Percentiles rank a stretch among this genome's conserved stretches.
Evolutionary conservation across 331 rosid species (phyloP).

Genomic region (Pyrus hybrid): DNA sequence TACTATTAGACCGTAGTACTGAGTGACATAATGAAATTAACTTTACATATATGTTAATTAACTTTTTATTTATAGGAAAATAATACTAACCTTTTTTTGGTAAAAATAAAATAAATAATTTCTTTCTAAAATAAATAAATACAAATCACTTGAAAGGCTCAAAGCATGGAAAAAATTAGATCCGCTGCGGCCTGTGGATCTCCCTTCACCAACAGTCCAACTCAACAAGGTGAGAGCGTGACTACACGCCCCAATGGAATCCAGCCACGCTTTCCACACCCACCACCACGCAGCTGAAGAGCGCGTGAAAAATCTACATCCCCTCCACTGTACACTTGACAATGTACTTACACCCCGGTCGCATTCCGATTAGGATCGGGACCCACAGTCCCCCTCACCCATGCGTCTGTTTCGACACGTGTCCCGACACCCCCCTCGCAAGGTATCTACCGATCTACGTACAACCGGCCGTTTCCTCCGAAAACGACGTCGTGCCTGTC

Average conservation of each 20-base stretch:
- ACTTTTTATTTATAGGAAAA: too few relatives aligned
- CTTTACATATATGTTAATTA: too few relatives aligned
- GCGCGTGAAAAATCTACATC: background rate
- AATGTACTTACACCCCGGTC: background rate
- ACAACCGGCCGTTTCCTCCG: background rate
- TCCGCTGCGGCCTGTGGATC: background rate
- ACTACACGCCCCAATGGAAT: background rate
- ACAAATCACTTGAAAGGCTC: background rate
- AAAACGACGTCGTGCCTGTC: background rate
- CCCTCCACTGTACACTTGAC: background rate
- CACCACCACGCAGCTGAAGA: too few relatives aligned
- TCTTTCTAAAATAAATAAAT: too few relatives aligned
- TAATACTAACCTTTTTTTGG: too few relatives aligned
- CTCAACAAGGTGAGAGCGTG: background rate
- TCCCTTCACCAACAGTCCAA: background rate
- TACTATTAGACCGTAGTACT: too few relatives aligned
- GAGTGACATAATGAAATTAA: too few relatives aligned
- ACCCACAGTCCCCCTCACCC: background rate
- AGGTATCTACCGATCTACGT: background rate
- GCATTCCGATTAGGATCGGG: background rate
- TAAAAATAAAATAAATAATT: too few relatives aligned
- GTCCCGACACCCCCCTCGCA: background rate
- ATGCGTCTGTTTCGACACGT: slow-evolving; percentile 8
- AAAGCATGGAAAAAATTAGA: background rate
- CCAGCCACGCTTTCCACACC: background rate